These are phyloP conservation scores for Ceratocystis cacaofunesta DNA, from an alignment of 2,329 filamentous ascomycete species.

Conservation along the genomic window DNA sequence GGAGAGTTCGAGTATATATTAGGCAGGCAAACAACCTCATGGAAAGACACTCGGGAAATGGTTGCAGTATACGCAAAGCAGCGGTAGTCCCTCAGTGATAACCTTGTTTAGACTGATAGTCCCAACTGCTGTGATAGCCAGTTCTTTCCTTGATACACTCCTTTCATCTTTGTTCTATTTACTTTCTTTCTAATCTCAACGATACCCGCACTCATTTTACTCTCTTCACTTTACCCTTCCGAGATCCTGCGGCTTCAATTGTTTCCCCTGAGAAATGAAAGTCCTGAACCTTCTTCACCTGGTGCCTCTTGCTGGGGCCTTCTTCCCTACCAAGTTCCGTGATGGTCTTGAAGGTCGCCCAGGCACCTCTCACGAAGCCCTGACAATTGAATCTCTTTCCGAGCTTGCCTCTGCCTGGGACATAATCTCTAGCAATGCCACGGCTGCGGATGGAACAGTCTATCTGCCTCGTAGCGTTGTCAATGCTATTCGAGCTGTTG, in stretches of 20 bases:
- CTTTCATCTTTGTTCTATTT: neutral
- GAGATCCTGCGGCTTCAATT: neutral
- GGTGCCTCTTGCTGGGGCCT: slow-evolving; percentile 8
- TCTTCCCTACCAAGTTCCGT: slow-evolving; percentile 18
- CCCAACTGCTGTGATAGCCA: neutral
- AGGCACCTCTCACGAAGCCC: slow-evolving; percentile 17
- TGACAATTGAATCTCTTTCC: slow-evolving; percentile 16
- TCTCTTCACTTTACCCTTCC: neutral
- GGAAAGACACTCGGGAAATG: neutral
- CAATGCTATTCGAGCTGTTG: slow-evolving; percentile 14
- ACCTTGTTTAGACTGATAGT: neutral
- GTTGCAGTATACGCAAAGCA: neutral
- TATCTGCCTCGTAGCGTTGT: slow-evolving; percentile 14
- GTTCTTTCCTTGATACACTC: neutral
- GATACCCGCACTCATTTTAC: neutral
- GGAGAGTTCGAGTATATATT: neutral
- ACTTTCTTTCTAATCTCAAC: neutral
- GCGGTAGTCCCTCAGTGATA: neutral
- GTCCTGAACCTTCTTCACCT: neutral
- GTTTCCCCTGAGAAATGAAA: slow-evolving; percentile 4
- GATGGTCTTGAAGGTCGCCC: slow-evolving; percentile 15
- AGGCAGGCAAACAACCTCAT: neutral
- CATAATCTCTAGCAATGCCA: neutral
- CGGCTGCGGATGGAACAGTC: neutral
- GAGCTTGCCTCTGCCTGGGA: slow-evolving; percentile 6